Percentiles rank a stretch among this genome's conserved stretches.
These are phyloP conservation scores for Podosphaera leucotricha DNA, from an alignment of 2,329 filamentous ascomycete species.

Conservation along the genomic window DNA sequence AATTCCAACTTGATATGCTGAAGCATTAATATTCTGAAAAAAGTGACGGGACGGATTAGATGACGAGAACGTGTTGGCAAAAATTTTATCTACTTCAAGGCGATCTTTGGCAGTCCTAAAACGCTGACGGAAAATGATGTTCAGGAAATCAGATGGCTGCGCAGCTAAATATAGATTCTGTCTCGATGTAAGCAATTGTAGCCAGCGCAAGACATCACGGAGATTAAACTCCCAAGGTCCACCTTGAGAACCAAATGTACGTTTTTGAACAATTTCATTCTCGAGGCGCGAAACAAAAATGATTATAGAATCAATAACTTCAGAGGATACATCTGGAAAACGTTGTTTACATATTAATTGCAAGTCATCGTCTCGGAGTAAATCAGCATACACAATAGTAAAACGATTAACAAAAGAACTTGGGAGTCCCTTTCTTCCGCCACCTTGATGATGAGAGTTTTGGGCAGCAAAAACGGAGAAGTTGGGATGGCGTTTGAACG, in stretches of 20 bases:
- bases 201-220: slow-evolving; percentile 72
- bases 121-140: slow-evolving; percentile 64
- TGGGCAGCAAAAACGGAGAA: slow-evolving; percentile 95
- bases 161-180: slow-evolving; percentile 37
- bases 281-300: slow-evolving; percentile 64
- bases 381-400: slow-evolving; percentile 88
- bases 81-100: slow-evolving; percentile 38
- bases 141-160: slow-evolving; percentile 47
- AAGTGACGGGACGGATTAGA: slow-evolving; percentile 29
- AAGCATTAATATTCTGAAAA: slow-evolving; percentile 43
- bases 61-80: slow-evolving; percentile 34
- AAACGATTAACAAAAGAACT: slow-evolving; percentile 96
- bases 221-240: slow-evolving; percentile 94
- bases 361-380: slow-evolving; percentile 62
- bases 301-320: slow-evolving; percentile 44
- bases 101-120: slow-evolving; percentile 57
- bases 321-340: slow-evolving; percentile 38
- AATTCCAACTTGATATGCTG: slow-evolving; percentile 56
- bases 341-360: slow-evolving; percentile 57
- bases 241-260: slow-evolving; percentile 34
- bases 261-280: slow-evolving; percentile 36
- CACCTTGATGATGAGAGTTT: slow-evolving; percentile 92
- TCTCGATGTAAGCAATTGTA: slow-evolving; percentile 41
- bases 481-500: slow-evolving; percentile 67
- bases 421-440: slow-evolving; percentile 80